A percentile compares a stretch with the other conserved stretches of the same genome.
Conservation (phyloP, 345 rosid genomes). For the Brassica incana region DNA sequence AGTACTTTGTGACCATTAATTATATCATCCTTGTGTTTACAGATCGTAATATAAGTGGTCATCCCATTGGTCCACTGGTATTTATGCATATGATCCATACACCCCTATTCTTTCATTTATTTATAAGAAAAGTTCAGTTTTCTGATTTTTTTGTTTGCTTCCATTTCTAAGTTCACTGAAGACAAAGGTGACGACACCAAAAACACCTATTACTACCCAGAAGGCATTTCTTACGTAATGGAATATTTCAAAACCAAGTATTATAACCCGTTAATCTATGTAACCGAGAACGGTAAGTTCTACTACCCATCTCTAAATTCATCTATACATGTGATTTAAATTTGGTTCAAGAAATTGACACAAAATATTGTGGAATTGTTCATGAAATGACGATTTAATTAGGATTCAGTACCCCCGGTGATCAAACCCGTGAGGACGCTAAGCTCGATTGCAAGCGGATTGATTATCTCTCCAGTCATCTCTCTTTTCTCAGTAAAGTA, state of each 20-base stretch:
- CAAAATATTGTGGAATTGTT: neutral
- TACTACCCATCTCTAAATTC: neutral
- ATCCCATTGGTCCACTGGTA: neutral
- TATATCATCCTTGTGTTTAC: neutral
- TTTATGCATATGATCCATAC: neutral
- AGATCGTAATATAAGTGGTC: neutral
- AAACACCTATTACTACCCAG: neutral
- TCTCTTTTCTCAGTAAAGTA: slow-evolving; percentile 19
- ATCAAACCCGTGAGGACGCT: neutral
- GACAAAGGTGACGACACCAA: neutral
- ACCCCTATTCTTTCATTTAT: neutral
- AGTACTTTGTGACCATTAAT: neutral
- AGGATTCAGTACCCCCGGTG: slow-evolving; percentile 15
- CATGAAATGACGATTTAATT: neutral
- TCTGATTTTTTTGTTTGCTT: neutral
- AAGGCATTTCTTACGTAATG: neutral
- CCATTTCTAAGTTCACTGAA: neutral
- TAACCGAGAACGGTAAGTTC: neutral
- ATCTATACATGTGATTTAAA: neutral
- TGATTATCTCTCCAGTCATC: slow-evolving; percentile 30
- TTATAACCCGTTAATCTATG: neutral
- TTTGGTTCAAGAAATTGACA: neutral
- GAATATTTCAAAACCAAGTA: neutral
- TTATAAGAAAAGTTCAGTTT: too few relatives aligned
- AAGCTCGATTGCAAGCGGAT: neutral